Percentiles rank a stretch among this genome's conserved stretches.
These are phyloP conservation scores for Neofusicoccum cordaticola DNA, from an alignment of 2,329 filamentous ascomycete genomes.

Conservation along the genomic window DNA sequence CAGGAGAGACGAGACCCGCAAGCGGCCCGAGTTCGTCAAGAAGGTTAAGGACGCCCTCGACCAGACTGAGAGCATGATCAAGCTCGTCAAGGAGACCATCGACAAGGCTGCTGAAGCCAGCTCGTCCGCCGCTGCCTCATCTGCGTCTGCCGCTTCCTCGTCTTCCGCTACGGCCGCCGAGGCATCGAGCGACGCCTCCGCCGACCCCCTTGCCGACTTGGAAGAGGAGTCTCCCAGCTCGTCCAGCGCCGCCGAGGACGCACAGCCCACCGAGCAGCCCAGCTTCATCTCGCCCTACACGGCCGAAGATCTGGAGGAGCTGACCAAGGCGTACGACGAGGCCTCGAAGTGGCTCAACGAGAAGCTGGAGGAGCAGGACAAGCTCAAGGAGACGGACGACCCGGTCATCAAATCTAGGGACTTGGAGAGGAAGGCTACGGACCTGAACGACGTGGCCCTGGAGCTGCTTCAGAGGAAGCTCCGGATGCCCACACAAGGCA, in stretches of 20 bases:
- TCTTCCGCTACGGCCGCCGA: constrained; percentile 44
- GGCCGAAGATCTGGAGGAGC: constrained; percentile 65
- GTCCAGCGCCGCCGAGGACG: constrained; percentile 34
- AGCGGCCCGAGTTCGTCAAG: constrained; percentile 68
- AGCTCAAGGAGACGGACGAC: constrained; percentile 67
- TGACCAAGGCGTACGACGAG: constrained; percentile 62
- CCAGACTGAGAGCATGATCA: constrained; percentile 67
- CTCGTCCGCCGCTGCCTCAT: constrained; percentile 31
- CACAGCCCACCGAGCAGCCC: constrained; percentile 34
- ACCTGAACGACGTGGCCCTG: constrained; percentile 68
- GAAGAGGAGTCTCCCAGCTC: constrained; percentile 58
- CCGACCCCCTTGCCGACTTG: constrained; percentile 52
- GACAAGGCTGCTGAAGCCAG: constrained; percentile 61
- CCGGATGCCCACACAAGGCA: constrained; percentile 38
- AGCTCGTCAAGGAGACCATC: constrained; percentile 68
- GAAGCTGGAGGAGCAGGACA: constrained; percentile 67
- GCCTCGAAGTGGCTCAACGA: constrained; percentile 72
- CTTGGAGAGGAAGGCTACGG: constrained; percentile 63
- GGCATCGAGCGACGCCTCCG: constrained; percentile 37
- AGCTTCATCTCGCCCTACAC: constrained; percentile 73
- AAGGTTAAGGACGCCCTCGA: constrained; percentile 68
- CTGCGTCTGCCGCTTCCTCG: constrained; percentile 45
- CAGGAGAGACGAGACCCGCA: constrained; percentile 68
- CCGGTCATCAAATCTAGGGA: constrained; percentile 73
- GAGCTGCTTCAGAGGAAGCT: constrained; percentile 70